Conservation (phyloP, 192 early-diverging fungal species). For the Jimgerdemannia lactiflua region DNA sequence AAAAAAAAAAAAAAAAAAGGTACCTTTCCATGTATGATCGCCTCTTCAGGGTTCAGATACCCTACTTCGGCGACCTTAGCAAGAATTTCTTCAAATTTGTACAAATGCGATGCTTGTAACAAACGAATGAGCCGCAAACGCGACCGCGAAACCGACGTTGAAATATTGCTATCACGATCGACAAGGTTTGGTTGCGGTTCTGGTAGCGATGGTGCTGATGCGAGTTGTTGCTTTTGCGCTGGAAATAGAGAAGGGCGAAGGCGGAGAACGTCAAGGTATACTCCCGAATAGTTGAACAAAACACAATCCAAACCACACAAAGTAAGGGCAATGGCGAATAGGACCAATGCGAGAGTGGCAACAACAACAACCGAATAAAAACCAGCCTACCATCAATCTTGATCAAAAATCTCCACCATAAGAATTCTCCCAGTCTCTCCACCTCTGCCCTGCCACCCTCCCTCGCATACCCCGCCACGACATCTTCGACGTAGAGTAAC, state of each 20-base stretch:
- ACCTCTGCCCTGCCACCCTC: slow-evolving; percentile 2
- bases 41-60: slow-evolving; percentile 41
- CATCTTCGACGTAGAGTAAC: slow-evolving; percentile 33
- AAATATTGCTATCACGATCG: slow-evolving; percentile 4
- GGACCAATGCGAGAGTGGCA: background rate
- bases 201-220: background rate
- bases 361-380: background rate
- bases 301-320: too few relatives aligned
- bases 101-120: slow-evolving; percentile 36
- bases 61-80: slow-evolving; percentile 23
- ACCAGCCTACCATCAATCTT: background rate
- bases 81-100: slow-evolving; percentile 31
- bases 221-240: background rate
- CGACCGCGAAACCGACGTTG: background rate
- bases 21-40: slow-evolving; percentile 49
- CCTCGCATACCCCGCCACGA: slow-evolving; percentile 3
- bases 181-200: background rate
- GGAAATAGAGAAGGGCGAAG: background rate
- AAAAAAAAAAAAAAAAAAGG: background rate
- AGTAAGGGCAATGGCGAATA: too few relatives aligned
- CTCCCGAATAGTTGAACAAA: too few relatives aligned
- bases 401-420: background rate
- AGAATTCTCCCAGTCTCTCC: slow-evolving; percentile 6
- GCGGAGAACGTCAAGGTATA: background rate
- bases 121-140: slow-evolving; percentile 35